These are phyloP conservation scores for Talaromyces sp. DNA, from an alignment of 2,329 filamentous ascomycete species.

Conservation along the genomic window DNA sequence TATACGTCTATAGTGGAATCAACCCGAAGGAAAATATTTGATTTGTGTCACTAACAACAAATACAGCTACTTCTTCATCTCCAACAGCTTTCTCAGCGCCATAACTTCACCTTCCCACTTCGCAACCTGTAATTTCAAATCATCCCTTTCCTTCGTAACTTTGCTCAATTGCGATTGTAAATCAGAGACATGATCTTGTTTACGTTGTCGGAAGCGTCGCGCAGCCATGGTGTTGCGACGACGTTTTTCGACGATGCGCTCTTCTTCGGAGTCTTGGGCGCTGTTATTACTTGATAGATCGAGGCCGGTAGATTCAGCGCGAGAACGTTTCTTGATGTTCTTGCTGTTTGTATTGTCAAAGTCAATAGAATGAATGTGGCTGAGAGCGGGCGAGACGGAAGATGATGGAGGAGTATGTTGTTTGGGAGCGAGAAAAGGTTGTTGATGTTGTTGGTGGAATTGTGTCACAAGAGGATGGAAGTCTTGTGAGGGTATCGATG, in stretches of 20 bases:
- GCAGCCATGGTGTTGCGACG: conserved; percentile 37
- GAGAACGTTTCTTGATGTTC: conserved; percentile 13
- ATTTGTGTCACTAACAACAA: not conserved
- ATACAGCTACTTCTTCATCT: conserved; percentile 16
- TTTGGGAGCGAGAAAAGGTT: conserved; percentile 16
- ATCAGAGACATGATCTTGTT: conserved; percentile 31
- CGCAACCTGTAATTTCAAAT: conserved; percentile 33
- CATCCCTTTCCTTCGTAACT: conserved; percentile 33
- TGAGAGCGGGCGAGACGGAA: conserved; percentile 7
- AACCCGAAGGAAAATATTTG: not conserved
- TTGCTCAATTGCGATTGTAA: conserved; percentile 33
- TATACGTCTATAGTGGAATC: not conserved
- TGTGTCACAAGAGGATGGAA: conserved; percentile 6
- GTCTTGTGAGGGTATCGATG: conserved; percentile 7
- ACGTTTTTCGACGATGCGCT: conserved; percentile 28
- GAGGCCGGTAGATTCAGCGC: conserved; percentile 2
- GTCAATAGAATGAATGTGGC: conserved; percentile 5
- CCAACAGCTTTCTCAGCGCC: conserved; percentile 28
- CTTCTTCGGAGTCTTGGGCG: conserved; percentile 17
- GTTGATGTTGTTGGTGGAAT: conserved; percentile 12
- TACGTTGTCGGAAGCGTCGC: conserved; percentile 35
- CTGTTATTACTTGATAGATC: conserved; percentile 16
- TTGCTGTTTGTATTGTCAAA: not conserved
- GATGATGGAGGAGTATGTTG: conserved; percentile 10
- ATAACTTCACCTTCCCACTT: conserved; percentile 37